Conservation (phyloP, 2,329 filamentous ascomycete species). For the Fusarium miscanthi region DNA sequence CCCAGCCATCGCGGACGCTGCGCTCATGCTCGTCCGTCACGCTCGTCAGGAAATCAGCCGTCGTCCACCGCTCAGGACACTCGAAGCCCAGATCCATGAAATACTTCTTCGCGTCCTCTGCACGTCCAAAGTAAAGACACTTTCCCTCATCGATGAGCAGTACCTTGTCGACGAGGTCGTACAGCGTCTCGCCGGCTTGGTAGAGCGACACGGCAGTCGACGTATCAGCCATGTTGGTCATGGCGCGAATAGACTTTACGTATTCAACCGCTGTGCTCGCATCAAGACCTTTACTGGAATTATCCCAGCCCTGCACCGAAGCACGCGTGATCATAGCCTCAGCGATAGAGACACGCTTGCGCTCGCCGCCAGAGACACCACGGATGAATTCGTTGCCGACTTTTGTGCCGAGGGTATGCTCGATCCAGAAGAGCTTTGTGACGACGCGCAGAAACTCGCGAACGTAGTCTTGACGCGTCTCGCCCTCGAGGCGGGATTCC, state of each 20-base stretch:
- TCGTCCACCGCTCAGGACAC: slow-evolving; percentile 77
- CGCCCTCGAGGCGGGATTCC: slow-evolving; percentile 65
- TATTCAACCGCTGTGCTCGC: slow-evolving; percentile 80
- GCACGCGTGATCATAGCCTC: slow-evolving; percentile 71
- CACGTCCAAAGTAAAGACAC: slow-evolving; percentile 77
- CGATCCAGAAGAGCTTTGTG: slow-evolving; percentile 77
- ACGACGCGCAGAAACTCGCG: slow-evolving; percentile 68
- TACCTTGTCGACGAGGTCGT: slow-evolving; percentile 78
- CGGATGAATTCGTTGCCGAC: slow-evolving; percentile 77
- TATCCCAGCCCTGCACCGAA: slow-evolving; percentile 78
- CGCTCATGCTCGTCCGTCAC: slow-evolving; percentile 80
- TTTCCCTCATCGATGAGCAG: slow-evolving; percentile 78
- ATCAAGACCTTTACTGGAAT: slow-evolving; percentile 77
- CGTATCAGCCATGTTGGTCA: slow-evolving; percentile 77
- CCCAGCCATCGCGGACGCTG: slow-evolving; percentile 72
- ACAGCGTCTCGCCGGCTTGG: slow-evolving; percentile 74
- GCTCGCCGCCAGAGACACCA: slow-evolving; percentile 70
- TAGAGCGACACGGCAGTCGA: slow-evolving; percentile 79
- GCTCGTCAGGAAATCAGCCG: slow-evolving; percentile 80
- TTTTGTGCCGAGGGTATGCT: slow-evolving; percentile 74
- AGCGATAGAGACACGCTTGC: slow-evolving; percentile 80
- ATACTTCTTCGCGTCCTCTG: slow-evolving; percentile 72
- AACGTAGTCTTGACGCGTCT: slow-evolving; percentile 66
- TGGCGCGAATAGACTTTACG: slow-evolving; percentile 69
- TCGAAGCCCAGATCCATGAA: slow-evolving; percentile 78